A percentile compares a stretch with the other conserved stretches of the same genome.
These are phyloP conservation scores for Stachybotrys elegans DNA, from an alignment of 2,329 filamentous ascomycete species.

Conservation along the genomic window DNA sequence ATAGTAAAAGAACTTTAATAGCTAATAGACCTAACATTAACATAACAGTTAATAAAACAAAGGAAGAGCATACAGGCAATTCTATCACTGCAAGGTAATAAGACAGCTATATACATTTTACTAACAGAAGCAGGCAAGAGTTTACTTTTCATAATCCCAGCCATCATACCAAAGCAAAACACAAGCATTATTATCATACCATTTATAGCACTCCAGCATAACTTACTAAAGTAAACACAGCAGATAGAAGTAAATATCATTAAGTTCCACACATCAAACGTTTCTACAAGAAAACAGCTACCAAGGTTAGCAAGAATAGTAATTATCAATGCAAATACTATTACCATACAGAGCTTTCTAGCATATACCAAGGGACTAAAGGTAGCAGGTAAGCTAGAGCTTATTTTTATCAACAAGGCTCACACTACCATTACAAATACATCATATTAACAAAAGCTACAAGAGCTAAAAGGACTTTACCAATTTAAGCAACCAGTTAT, in stretches of 20 bases:
- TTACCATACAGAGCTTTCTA: conserved; percentile 2
- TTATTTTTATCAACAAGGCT: background rate
- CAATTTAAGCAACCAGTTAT: background rate
- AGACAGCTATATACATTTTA: background rate
- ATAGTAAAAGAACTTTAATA: background rate
- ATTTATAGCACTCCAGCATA: background rate
- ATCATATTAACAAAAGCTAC: background rate
- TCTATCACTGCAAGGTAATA: background rate
- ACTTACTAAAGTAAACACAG: background rate
- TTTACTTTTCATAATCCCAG: background rate
- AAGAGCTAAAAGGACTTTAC: background rate
- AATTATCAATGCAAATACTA: background rate
- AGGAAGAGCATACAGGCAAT: background rate
- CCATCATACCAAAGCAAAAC: background rate
- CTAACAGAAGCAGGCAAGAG: background rate
- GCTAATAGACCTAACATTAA: background rate
- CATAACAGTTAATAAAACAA: background rate
- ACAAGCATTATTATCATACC: background rate
- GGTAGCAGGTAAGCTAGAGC: no score
- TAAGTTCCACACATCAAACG: background rate
- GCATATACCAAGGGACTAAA: no score
- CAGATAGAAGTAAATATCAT: background rate
- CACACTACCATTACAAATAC: conserved; percentile 1
- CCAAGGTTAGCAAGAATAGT: background rate
- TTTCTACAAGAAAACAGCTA: background rate